phyloP scores from a whole-genome alignment of 2,329 filamentous ascomycete genomes.

The Stachybotrys elegans region DNA sequence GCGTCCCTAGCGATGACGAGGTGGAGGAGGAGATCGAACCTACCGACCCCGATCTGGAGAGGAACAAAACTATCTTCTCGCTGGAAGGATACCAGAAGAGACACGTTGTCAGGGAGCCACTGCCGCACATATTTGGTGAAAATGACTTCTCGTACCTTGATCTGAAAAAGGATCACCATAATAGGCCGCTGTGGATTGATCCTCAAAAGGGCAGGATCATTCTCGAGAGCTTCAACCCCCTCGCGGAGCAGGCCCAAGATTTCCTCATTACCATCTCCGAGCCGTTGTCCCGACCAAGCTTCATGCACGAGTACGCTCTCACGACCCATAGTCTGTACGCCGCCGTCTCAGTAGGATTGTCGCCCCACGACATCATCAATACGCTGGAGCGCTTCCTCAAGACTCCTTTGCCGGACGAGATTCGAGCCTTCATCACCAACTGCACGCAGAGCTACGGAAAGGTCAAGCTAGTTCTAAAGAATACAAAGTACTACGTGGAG shows the following conservation, averaged over 20 bases:
- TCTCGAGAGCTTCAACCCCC: conserved; percentile 86
- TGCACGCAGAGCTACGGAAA: conserved; percentile 92
- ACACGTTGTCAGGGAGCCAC: conserved; percentile 35
- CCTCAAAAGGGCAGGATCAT: conserved; percentile 82
- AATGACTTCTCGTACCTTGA: conserved; percentile 76
- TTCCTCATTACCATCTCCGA: conserved; percentile 96
- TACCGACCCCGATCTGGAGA: conserved; percentile 49
- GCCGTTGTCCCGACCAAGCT: conserved; percentile 81
- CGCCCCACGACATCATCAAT: conserved; percentile 83
- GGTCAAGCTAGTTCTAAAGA: conserved; percentile 89
- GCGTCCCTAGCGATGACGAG: conserved; percentile 51
- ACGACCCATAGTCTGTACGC: conserved; percentile 93
- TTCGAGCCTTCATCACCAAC: conserved; percentile 70
- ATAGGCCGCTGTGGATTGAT: conserved; percentile 91
- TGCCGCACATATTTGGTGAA: conserved; percentile 41
- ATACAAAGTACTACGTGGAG: conserved; percentile 92
- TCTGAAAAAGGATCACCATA: conserved; percentile 83
- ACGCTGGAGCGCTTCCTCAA: conserved; percentile 86
- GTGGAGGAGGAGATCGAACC: conserved; percentile 42
- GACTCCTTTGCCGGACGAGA: conserved; percentile 75
- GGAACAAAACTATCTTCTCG: conserved; percentile 57
- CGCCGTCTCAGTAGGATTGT: conserved; percentile 89
- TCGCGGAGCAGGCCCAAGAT: conserved; percentile 83
- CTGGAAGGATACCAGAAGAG: conserved; percentile 45
- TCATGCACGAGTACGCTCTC: conserved; percentile 89